Percentiles rank a stretch among this genome's conserved stretches.
Evolutionary conservation across 2,329 filamentous ascomycete genomes (phyloP).

Genomic region (Verticillium longisporum): DNA sequence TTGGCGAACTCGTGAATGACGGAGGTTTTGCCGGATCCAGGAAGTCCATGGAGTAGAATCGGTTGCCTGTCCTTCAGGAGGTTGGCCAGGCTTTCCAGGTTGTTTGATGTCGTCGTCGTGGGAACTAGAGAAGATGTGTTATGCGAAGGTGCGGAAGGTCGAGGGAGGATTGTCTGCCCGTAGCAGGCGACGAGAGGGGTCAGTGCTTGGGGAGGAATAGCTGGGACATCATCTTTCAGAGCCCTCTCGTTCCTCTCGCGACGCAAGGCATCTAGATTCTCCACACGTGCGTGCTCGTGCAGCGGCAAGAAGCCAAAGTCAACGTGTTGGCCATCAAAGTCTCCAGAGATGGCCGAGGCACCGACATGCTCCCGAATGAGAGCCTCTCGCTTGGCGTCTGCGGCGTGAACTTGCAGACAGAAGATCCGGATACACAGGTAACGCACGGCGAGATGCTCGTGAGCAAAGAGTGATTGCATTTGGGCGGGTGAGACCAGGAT

Average conservation of each 20-base stretch:
- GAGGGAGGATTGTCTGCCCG: conserved; percentile 60
- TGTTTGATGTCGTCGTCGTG: conserved; percentile 66
- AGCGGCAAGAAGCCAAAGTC: conserved; percentile 71
- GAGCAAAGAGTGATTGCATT: conserved; percentile 62
- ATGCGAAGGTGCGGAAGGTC: conserved; percentile 44
- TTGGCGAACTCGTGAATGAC: conserved; percentile 76
- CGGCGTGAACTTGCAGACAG: conserved; percentile 69
- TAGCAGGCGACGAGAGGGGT: conserved; percentile 58
- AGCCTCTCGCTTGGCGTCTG: conserved; percentile 70
- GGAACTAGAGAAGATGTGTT: conserved; percentile 44
- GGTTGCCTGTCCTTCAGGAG: conserved; percentile 64
- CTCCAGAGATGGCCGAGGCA: conserved; percentile 53
- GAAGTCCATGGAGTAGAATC: conserved; percentile 71
- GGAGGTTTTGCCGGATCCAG: conserved; percentile 87
- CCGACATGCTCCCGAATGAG: conserved; percentile 63
- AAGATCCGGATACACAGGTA: conserved; percentile 80
- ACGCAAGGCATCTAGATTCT: conserved; percentile 35
- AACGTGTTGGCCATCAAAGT: conserved; percentile 68
- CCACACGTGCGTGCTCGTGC: conserved; percentile 48
- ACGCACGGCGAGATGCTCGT: conserved; percentile 54
- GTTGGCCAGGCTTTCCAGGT: conserved; percentile 62
- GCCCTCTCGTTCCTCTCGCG: conserved; percentile 24
- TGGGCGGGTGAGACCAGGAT: conserved; percentile 57
- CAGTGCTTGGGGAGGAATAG: conserved; percentile 32
- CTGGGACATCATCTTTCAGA: conserved; percentile 10